Evolutionary conservation across 139 green algal species (phyloP).

Genomic region (Chlorella sp.): DNA sequence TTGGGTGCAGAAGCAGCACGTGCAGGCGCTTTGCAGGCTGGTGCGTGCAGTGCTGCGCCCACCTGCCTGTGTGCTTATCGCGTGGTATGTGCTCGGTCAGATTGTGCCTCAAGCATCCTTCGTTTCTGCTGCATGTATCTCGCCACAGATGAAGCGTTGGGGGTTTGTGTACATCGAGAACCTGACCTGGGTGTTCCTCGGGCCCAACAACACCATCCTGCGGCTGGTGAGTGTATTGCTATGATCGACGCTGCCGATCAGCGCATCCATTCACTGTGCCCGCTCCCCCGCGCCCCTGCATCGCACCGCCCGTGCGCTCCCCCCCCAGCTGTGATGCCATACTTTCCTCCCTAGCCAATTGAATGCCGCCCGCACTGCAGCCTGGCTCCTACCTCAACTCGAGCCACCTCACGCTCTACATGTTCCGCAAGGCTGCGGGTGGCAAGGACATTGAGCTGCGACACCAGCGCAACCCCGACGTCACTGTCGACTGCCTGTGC

Average conservation of each 20-base stretch:
- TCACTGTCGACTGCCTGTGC: conserved; percentile 79
- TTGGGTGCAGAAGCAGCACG: conserved; percentile 75
- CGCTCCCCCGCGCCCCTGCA: no score
- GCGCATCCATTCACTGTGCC: no score
- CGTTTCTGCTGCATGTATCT: background rate
- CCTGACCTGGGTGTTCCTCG: conserved; percentile 89
- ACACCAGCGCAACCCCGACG: conserved; percentile 91
- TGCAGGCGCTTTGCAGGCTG: conserved; percentile 48
- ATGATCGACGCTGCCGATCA: no score
- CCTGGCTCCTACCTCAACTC: conserved; percentile 39
- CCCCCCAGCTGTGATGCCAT: no score
- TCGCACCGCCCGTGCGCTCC: no score
- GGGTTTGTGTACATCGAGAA: conserved; percentile 91
- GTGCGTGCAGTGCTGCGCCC: conserved; percentile 5
- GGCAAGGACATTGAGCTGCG: conserved; percentile 87
- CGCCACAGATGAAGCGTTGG: conserved; percentile 51
- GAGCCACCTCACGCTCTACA: conserved; percentile 88
- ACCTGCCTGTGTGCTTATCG: background rate
- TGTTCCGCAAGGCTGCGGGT: conserved; percentile 71
- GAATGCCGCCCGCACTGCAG: no score
- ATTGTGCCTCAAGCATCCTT: background rate
- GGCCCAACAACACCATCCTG: conserved; percentile 70
- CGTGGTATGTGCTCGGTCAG: background rate
- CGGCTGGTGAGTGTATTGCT: no score
- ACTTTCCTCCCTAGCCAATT: no score